Evolutionary conservation across 2,329 filamentous ascomycete genomes (phyloP).

Genomic region (Mycosphaerella sp.): DNA sequence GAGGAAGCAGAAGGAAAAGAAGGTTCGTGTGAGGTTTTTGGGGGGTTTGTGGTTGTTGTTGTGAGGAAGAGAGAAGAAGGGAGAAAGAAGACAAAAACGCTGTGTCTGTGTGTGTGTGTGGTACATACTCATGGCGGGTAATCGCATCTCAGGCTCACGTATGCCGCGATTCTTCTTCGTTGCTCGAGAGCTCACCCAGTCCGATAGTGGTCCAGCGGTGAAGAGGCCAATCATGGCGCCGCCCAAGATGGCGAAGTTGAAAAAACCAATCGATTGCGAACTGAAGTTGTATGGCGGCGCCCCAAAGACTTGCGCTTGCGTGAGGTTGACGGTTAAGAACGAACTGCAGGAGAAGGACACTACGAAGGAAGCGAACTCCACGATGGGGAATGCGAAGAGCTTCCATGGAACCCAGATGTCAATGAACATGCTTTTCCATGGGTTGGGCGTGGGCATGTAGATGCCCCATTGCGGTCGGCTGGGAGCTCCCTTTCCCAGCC

Average conservation of each 20-base stretch:
- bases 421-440: conserved; percentile 43
- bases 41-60: too few species aligned
- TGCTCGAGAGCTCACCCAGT: conserved; percentile 52
- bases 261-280: conserved; percentile 48
- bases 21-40: too few species aligned
- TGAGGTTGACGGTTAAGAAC: conserved; percentile 58
- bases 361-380: conserved; percentile 57
- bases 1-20: too few species aligned
- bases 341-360: conserved; percentile 54
- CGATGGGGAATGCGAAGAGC: conserved; percentile 56
- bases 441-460: conserved; percentile 46
- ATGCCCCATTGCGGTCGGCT: conserved; percentile 52
- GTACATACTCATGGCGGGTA: conserved; percentile 40
- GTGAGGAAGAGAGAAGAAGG: not conserved
- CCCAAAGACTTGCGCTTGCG: conserved; percentile 49
- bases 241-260: conserved; percentile 52
- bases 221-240: conserved; percentile 51
- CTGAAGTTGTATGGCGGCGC: conserved; percentile 52
- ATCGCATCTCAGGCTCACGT: conserved; percentile 54
- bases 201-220: conserved; percentile 51
- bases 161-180: conserved; percentile 51
- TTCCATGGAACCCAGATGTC: conserved; percentile 59
- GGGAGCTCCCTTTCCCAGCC: conserved; percentile 51
- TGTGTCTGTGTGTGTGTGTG: too few species aligned
- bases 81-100: too few species aligned